These are phyloP conservation scores for Neofusicoccum sp. DNA, from an alignment of 2,329 filamentous ascomycete genomes.

Conservation along the genomic window DNA sequence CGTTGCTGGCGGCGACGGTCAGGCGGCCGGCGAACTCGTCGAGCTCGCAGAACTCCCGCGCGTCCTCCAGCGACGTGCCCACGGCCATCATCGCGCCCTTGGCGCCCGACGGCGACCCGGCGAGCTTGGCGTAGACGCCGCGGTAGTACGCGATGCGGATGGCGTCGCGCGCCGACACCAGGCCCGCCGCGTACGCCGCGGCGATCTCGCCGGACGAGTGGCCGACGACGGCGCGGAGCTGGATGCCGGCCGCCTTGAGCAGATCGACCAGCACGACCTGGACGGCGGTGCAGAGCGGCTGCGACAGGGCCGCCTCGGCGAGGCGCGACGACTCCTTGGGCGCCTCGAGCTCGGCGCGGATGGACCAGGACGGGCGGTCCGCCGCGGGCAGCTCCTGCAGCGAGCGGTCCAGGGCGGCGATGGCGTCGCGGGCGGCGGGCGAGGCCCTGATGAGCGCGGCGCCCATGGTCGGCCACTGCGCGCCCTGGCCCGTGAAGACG, in stretches of 20 bases:
- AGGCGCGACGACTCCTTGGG: constrained; percentile 25
- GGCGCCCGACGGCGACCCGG: constrained; percentile 22
- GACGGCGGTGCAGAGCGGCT: constrained; percentile 30
- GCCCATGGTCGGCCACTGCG: constrained; percentile 47
- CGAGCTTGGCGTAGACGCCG: constrained; percentile 21
- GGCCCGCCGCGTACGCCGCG: constrained; percentile 31
- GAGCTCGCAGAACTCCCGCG: neutral
- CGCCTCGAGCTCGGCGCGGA: constrained; percentile 28
- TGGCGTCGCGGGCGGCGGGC: constrained; percentile 19
- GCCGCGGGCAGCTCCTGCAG: constrained; percentile 13
- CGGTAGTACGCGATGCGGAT: constrained; percentile 32
- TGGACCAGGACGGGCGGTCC: constrained; percentile 24
- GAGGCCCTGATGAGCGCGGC: constrained; percentile 34
- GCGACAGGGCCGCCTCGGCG: constrained; percentile 28
- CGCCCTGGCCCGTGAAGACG: constrained; percentile 49
- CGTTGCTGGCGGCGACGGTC: constrained; percentile 31
- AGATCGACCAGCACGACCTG: constrained; percentile 33
- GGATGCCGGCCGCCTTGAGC: constrained; percentile 30
- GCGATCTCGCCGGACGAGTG: constrained; percentile 37
- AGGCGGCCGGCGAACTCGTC: constrained; percentile 26
- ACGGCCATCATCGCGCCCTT: constrained; percentile 40
- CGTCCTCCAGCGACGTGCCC: constrained; percentile 15
- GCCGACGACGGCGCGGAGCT: constrained; percentile 30
- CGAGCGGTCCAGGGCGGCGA: constrained; percentile 29
- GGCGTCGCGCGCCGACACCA: constrained; percentile 26